Evolutionary conservation across 2,329 filamentous ascomycete genomes (phyloP).

Genomic region (Sporothrix euskadiensis): DNA sequence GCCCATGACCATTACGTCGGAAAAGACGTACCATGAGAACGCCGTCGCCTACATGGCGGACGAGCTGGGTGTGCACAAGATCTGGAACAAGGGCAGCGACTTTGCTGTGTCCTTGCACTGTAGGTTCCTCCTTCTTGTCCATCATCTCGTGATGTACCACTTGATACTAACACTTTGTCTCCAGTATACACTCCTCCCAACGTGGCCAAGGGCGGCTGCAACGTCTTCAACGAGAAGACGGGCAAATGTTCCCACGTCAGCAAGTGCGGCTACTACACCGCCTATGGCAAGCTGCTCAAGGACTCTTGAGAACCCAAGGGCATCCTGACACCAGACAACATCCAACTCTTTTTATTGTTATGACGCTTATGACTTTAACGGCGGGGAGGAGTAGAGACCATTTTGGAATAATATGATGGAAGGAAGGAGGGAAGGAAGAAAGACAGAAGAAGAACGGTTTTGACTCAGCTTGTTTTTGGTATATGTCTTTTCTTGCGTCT

Average conservation of each 20-base stretch:
- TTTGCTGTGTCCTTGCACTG: slow-evolving; percentile 82
- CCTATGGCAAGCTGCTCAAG: slow-evolving; percentile 52
- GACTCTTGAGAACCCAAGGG: not conserved
- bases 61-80: slow-evolving; percentile 79
- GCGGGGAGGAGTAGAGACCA: not conserved
- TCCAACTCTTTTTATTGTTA: slow-evolving; percentile 7
- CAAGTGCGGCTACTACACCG: slow-evolving; percentile 72
- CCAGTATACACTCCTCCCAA: slow-evolving; percentile 84
- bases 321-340: not conserved
- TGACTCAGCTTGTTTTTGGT: slow-evolving; percentile 14
- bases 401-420: slow-evolving; percentile 1
- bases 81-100: slow-evolving; percentile 73
- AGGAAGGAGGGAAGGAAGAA: not conserved
- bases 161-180: slow-evolving; percentile 22
- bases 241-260: slow-evolving; percentile 71
- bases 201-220: slow-evolving; percentile 77
- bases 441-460: slow-evolving; percentile 1
- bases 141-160: not conserved
- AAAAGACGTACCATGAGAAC: slow-evolving; percentile 68
- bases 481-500: not conserved
- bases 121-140: slow-evolving; percentile 42
- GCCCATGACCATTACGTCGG: slow-evolving; percentile 65
- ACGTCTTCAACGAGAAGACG: slow-evolving; percentile 76
- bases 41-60: slow-evolving; percentile 90
- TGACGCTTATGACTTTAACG: slow-evolving; percentile 24